These are phyloP conservation scores for Lathyrus oleraceus DNA, from an alignment of 306 rosid genomes.

Conservation along the genomic window DNA sequence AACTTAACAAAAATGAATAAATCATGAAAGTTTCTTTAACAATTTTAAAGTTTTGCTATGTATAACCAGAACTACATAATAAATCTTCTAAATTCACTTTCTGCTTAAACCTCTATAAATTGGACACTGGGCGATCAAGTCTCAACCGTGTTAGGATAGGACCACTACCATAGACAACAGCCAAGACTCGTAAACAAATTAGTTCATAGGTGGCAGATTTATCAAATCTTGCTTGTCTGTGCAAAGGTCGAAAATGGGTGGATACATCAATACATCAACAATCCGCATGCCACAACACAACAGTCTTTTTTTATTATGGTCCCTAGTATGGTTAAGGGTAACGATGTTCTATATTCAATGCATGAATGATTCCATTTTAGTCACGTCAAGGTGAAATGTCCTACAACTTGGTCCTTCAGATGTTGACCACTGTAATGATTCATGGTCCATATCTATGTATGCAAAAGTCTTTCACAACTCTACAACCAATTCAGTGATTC, in stretches of 20 bases:
- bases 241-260: slow-evolving; percentile 8
- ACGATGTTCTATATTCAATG: background rate
- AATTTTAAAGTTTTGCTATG: too few species aligned
- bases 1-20: too few species aligned
- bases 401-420: background rate
- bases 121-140: too few species aligned
- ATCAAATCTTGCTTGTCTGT: background rate
- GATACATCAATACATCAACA: background rate
- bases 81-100: too few species aligned
- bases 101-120: too few species aligned
- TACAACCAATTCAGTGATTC: background rate
- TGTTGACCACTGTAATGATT: slow-evolving; percentile 6
- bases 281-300: slow-evolving; percentile 8
- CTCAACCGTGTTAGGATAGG: too few species aligned
- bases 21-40: too few species aligned
- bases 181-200: background rate
- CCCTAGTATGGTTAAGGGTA: background rate
- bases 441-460: background rate
- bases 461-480: background rate
- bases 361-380: background rate
- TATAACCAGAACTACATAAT: too few species aligned
- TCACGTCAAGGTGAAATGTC: background rate
- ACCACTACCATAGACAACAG: background rate
- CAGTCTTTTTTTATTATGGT: background rate
- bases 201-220: background rate